Percentiles rank a stretch among this genome's conserved stretches.
phyloP scores from a whole-genome alignment of 139 green algal genomes.

The Picochlorum sp. region DNA sequence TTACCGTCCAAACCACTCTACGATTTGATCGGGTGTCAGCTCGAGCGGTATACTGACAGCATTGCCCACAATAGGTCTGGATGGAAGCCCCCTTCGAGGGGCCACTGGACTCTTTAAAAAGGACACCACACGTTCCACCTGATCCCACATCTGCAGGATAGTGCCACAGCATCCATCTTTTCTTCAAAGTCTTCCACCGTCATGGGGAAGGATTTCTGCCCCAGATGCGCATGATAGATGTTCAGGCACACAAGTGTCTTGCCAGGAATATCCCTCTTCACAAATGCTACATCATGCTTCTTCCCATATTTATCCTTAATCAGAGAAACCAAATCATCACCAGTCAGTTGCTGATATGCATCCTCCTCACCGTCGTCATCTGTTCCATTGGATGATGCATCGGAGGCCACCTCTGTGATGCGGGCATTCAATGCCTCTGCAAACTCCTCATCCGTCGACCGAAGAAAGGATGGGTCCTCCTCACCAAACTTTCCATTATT shows the following conservation, averaged over 20 bases:
- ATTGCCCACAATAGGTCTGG: constrained; percentile 34
- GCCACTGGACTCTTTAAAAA: constrained; percentile 24
- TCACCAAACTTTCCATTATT: background rate
- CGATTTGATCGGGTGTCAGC: constrained; percentile 14
- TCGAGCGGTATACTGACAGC: constrained; percentile 34
- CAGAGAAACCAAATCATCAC: constrained; percentile 12
- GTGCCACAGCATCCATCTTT: constrained; percentile 35
- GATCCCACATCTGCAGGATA: constrained; percentile 25
- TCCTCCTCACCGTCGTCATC: background rate
- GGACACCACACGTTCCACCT: constrained; percentile 15
- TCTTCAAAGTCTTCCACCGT: constrained; percentile 31
- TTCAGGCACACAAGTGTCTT: constrained; percentile 31
- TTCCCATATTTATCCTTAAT: constrained; percentile 26
- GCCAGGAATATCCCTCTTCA: constrained; percentile 21
- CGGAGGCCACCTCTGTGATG: constrained; percentile 12
- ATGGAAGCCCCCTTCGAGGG: constrained; percentile 23
- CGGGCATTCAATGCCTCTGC: constrained; percentile 18
- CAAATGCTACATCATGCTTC: constrained; percentile 28
- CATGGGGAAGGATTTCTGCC: constrained; percentile 40
- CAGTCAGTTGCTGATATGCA: constrained; percentile 3
- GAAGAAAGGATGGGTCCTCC: constrained; percentile 13
- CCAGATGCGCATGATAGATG: constrained; percentile 22
- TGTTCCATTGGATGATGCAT: background rate
- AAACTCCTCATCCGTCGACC: constrained; percentile 24
- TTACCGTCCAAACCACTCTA: constrained; percentile 22